Evolutionary conservation across 257 asterid species (phyloP).

Genomic region (Capsicum pubescens): DNA sequence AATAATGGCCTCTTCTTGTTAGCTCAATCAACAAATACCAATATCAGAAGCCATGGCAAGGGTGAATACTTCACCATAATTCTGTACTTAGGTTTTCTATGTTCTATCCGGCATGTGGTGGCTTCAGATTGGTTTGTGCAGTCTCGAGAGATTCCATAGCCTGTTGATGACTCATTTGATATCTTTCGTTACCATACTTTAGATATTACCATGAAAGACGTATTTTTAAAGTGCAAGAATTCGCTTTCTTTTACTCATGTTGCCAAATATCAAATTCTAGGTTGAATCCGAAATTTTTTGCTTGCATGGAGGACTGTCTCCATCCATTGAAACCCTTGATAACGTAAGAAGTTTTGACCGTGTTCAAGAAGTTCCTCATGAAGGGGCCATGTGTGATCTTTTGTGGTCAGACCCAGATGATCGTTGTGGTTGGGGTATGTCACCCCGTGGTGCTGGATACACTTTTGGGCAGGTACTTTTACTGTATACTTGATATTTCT

Average conservation of each 20-base stretch:
- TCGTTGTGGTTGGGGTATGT: constrained; percentile 99
- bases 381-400: constrained; percentile 98
- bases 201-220: constrained; percentile 3
- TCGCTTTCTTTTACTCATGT: not conserved
- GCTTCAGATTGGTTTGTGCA: not conserved
- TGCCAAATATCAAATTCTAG: constrained; percentile 42
- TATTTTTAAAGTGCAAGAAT: not conserved
- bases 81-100: not conserved
- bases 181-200: not conserved
- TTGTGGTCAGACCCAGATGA: constrained; percentile 99
- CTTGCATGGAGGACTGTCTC: constrained; percentile 94
- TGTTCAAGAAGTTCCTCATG: constrained; percentile 99
- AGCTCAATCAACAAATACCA: not conserved
- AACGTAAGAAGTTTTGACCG: constrained; percentile 93
- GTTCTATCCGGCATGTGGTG: not conserved
- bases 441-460: constrained; percentile 99
- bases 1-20: not conserved
- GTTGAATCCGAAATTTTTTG: constrained; percentile 98
- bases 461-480: constrained; percentile 87
- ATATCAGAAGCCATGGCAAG: not conserved
- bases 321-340: constrained; percentile 92
- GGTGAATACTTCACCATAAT: not conserved
- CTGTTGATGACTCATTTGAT: constrained; percentile 9
- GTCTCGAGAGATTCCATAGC: not conserved
- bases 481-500: constrained; percentile 24